Evolutionary conservation across 2,329 filamentous ascomycete genomes (phyloP), one percentile per base, ranked within the genome.

Genomic region (Zalaria obscura): DNA sequence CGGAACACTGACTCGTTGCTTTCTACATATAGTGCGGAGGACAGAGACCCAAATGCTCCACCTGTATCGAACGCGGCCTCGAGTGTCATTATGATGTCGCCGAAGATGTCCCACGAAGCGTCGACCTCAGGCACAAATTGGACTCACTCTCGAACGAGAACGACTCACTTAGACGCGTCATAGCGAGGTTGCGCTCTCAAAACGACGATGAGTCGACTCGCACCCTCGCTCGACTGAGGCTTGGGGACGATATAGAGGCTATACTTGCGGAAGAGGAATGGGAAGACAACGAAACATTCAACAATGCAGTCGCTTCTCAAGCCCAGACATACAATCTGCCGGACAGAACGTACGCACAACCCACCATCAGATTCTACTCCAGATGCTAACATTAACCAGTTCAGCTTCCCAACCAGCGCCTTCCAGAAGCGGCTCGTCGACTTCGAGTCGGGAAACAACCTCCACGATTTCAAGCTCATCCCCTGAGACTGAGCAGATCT

Each of bases 41-140:
- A 4, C 33, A 32, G 10, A 26, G 41, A 5, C 41, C 41, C n/a
- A 39, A 34, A 33, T 43, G 41, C 38, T 36, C 37, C 25, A 38
- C 41, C 7, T 43, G 41, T 8, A 26, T 37, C 25, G 39, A 29
- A 5, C 25, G 41, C 36, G 41, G 38, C 2, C 25, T 40, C 25
- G n/a, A 18, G 25, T 43, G 41, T 37, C 5, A 5, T 6, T 43
- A 43, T 29, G 41, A 40, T 40, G 41, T 43, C 25, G 34, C 34
- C 11, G 41, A 43, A 5, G 38, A 33, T n/a, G 39, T 38, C 26
- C 7, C 7, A 7, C 38, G 41, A 25, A 43, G 37, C 7, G 34
- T 34, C 8, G 37, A 43, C 25, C 28, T 43, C 6, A 43, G 40
- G 36, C 37, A 40, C 34, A 40, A 37, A 38, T 38, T 43, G 25